Evolutionary conservation across 1,139 yeast genomes (phyloP).

Genomic region (Suhomyces ambrosiae): DNA sequence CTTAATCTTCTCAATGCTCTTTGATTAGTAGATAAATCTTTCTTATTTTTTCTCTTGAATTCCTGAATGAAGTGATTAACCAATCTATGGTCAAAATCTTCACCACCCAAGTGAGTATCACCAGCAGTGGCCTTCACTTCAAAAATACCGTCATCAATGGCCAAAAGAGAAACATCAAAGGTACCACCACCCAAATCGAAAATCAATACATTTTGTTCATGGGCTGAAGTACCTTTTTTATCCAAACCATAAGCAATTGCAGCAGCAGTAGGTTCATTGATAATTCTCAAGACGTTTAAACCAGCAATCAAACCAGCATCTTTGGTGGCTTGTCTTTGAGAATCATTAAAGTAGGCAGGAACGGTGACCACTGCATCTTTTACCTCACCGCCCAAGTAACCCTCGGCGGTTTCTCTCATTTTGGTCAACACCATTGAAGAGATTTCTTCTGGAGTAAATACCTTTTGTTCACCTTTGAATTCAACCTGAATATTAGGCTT

Average conservation of each 20-base stretch:
- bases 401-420: conserved; percentile 54
- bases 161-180: conserved; percentile 42
- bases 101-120: conserved; percentile 29
- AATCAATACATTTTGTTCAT: conserved; percentile 36
- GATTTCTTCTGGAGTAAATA: conserved; percentile 28
- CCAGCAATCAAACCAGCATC: conserved; percentile 55
- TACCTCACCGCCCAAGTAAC: conserved; percentile 43
- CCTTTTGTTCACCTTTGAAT: conserved; percentile 24
- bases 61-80: conserved; percentile 78
- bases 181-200: conserved; percentile 57
- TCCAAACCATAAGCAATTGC: conserved; percentile 52
- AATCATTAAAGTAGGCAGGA: conserved; percentile 53
- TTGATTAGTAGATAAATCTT: conserved; percentile 72
- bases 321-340: conserved; percentile 55
- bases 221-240: conserved; percentile 30
- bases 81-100: conserved; percentile 80
- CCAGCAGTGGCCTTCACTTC: conserved; percentile 31
- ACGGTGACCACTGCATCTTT: conserved; percentile 53
- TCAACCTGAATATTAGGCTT: conserved; percentile 26
- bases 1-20: conserved; percentile 87
- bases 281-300: conserved; percentile 50
- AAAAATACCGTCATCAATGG: conserved; percentile 27
- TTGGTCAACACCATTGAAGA: conserved; percentile 32
- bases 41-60: conserved; percentile 83
- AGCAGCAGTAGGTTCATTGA: conserved; percentile 56